Evolutionary conservation across 768 basidiomycete genomes (phyloP), one percentile per base, ranked within the genome.

Genomic region (Naganishia kalamii): DNA sequence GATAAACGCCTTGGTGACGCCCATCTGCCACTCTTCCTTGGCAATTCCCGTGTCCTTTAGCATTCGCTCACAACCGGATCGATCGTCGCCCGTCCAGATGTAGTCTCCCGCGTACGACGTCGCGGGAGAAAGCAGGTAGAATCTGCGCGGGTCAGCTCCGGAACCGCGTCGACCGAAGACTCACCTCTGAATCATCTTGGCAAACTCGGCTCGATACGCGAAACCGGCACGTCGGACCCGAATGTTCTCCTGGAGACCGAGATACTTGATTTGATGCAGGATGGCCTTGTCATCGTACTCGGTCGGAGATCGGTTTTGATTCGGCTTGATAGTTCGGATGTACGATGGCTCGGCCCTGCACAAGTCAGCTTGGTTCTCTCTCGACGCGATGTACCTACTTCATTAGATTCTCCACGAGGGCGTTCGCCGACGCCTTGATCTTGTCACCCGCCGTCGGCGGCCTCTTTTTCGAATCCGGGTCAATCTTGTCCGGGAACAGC

Each of bases 21-120:
- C 96, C 93, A 98, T 96, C 78, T 99, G 96, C 96, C 96, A 99
- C 77, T 99, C 94, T 57, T 98, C 94, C 71, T 85, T 88, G 6
- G 90, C 85, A 71, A 99, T 98, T 29, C 96, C 94, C 13, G 92
- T 94, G 73, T 98, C 96, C 68, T 85, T 89, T 59, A 99, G 81
- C 67, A 99, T 98, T 70, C 86, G 85, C 77, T 91, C 86, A 75
- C 96, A 99, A 15, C 90, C 96, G 4, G 91, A 88, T 76, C 87
- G 87, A 13, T 92, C 73, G 71, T 93, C 90, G 6, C 93, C 92
- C 60, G 85, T 81, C 96, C 96, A 99, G 37, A 85, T 99, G 76
- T 99, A 99, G 78, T 99, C 96, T 65, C 96, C 96, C 8, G 96
- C 96, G 72, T 98, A 99, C 1, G 93, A 97, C 0, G 96, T 96